These are phyloP conservation scores for Eleusine coracana DNA, from an alignment of 176 grass and related monocot species.

Conservation along the genomic window DNA sequence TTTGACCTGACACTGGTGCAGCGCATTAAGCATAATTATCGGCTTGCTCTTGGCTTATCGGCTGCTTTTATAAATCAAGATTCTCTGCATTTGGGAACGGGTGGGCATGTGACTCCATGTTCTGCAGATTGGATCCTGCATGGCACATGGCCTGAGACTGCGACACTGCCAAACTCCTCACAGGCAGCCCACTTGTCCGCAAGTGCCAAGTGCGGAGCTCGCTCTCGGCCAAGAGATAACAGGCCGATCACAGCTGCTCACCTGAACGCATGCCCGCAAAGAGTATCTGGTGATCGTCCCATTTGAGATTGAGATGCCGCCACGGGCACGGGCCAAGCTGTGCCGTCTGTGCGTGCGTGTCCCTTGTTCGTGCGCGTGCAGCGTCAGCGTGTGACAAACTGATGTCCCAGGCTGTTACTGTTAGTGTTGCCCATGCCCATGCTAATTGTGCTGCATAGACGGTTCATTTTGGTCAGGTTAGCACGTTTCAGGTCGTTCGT, in stretches of 20 bases:
- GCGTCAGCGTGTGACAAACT: background rate
- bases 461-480: background rate
- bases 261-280: background rate
- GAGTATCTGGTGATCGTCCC: background rate
- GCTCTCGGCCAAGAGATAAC: background rate
- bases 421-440: background rate
- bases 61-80: slow-evolving; percentile 3
- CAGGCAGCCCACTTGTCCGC: slow-evolving; percentile 20
- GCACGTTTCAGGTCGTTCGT: background rate
- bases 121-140: slow-evolving; percentile 38
- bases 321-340: background rate
- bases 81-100: background rate
- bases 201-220: background rate
- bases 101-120: slow-evolving; percentile 38
- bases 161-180: background rate
- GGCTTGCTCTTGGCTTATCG: background rate
- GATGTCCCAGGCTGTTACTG: background rate
- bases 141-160: slow-evolving; percentile 29
- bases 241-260: background rate
- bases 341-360: background rate
- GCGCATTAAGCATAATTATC: background rate
- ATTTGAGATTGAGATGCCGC: background rate
- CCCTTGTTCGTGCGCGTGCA: no score
- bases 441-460: background rate
- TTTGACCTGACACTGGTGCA: background rate